Percentiles rank a stretch among this genome's conserved stretches.
Evolutionary conservation across 2,329 filamentous ascomycete species (phyloP).

Genomic region (Karstenula rhodostoma): DNA sequence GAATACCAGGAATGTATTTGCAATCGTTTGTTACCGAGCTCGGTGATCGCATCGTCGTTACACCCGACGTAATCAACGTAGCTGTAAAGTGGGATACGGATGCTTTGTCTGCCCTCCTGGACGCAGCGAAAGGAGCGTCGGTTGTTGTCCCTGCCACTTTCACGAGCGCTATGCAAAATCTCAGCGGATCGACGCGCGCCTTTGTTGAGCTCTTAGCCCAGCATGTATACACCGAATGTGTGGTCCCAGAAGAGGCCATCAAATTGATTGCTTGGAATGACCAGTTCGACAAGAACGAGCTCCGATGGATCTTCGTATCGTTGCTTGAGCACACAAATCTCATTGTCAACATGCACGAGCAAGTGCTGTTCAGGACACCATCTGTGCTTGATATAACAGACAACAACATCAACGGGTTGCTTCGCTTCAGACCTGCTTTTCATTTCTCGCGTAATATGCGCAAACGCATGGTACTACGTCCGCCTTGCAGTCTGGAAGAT

Average conservation of each 20-base stretch:
- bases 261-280: not conserved
- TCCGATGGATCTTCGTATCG: not conserved
- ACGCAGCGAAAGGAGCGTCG: not conserved
- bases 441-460: not conserved
- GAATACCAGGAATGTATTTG: not conserved
- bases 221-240: not conserved
- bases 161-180: not conserved
- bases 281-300: not conserved
- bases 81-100: not conserved
- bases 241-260: not conserved
- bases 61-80: not conserved
- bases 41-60: not conserved
- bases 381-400: not conserved
- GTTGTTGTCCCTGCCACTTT: not conserved
- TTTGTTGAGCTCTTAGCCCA: not conserved
- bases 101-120: constrained; percentile 1
- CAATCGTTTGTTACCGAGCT: not conserved
- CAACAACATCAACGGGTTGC: too few relatives aligned
- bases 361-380: not conserved
- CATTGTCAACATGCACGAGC: not conserved
- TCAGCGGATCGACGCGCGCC: not conserved
- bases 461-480: too few relatives aligned
- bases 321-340: not conserved
- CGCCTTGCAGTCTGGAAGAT: not conserved
- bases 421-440: too few relatives aligned